Conservation (phyloP, 2,329 filamentous ascomycete species). For the Phaeophleospora eucalypticola region DNA sequence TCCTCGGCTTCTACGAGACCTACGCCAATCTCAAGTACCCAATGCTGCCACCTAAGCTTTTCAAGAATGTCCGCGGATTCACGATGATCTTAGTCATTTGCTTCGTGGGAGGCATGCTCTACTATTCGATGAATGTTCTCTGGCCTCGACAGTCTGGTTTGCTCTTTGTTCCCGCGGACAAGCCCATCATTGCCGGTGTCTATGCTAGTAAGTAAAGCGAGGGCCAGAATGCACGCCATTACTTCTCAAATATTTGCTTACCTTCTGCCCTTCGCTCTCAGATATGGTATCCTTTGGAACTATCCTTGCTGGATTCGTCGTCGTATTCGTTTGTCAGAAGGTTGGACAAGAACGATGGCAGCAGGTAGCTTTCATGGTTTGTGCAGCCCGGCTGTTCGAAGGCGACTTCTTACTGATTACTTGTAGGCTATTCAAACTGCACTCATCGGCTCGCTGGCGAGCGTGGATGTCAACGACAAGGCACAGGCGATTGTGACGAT, state of each 20-base stretch:
- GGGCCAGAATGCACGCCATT: no score
- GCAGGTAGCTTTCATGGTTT: constrained; percentile 13
- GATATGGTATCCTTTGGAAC: constrained; percentile 55
- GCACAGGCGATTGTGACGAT: constrained; percentile 13
- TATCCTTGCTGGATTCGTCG: constrained; percentile 68
- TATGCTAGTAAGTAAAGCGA: no score
- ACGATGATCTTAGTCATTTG: constrained; percentile 12
- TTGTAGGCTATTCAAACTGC: constrained; percentile 9
- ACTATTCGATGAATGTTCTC: constrained; percentile 16
- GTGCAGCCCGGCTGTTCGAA: no score
- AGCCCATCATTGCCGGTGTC: constrained; percentile 14
- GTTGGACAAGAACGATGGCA: constrained; percentile 15
- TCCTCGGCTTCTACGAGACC: constrained; percentile 11
- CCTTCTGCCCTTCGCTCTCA: no score
- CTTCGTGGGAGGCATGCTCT: constrained; percentile 12
- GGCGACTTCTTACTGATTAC: no score
- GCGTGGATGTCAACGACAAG: constrained; percentile 10
- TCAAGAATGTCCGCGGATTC: constrained; percentile 14
- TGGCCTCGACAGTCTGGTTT: constrained; percentile 14
- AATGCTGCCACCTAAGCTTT: constrained; percentile 12
- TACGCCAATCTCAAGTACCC: constrained; percentile 13
- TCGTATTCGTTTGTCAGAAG: constrained; percentile 49
- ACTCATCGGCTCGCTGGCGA: constrained; percentile 14
- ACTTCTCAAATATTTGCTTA: no score
- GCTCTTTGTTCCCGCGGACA: constrained; percentile 10